phyloP scores from a whole-genome alignment of 2,329 filamentous ascomycete genomes.

The Sclerotinia borealis region DNA sequence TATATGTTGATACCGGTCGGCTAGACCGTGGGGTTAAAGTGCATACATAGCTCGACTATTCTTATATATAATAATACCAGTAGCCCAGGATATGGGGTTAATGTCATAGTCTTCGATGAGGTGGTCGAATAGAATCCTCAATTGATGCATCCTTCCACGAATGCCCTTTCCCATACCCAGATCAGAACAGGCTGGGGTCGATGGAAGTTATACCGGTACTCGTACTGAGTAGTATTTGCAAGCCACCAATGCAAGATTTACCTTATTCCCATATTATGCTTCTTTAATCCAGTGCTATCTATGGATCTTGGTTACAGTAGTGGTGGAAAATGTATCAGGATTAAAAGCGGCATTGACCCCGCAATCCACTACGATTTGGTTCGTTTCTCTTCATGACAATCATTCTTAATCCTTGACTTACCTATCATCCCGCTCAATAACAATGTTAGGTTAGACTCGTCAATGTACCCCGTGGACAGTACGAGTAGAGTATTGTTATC shows the following conservation, averaged over 20 bases:
- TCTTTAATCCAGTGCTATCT: background rate
- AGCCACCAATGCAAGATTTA: background rate
- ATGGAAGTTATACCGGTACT: too few species aligned
- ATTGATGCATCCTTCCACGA: background rate
- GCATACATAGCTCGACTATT: too few species aligned
- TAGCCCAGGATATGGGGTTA: too few species aligned
- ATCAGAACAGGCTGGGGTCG: too few species aligned
- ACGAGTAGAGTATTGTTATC: too few species aligned
- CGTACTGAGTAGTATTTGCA: too few species aligned
- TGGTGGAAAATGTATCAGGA: background rate
- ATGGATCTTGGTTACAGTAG: background rate
- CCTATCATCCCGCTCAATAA: background rate
- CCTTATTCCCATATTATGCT: background rate
- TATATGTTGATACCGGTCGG: too few species aligned
- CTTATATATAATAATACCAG: too few species aligned
- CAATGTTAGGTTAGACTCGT: background rate
- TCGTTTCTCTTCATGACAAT: background rate
- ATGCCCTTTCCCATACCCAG: background rate
- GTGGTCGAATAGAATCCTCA: background rate
- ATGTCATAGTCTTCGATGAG: too few species aligned
- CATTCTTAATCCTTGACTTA: background rate
- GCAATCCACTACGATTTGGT: background rate
- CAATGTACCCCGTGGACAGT: background rate
- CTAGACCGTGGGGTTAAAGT: background rate
- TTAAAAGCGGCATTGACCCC: constrained; percentile 15